phyloP scores from a whole-genome alignment of 345 rosid species.

The Camelina laxa region DNA sequence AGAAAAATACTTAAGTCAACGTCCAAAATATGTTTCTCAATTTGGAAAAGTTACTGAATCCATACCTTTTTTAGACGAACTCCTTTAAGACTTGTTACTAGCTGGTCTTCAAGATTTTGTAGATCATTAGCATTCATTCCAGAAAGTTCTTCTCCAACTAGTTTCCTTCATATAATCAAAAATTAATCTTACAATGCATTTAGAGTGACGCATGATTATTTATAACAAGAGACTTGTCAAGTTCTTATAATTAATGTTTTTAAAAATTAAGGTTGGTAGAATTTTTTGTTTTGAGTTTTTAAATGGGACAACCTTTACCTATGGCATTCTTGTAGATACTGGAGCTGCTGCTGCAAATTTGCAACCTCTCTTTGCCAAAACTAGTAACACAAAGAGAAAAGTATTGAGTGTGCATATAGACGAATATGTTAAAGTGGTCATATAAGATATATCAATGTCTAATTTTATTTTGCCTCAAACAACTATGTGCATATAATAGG shows the following conservation, averaged over 20 bases:
- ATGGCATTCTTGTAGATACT: constrained; percentile 67
- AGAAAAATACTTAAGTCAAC: neutral
- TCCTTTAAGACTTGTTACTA: constrained; percentile 72
- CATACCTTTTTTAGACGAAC: constrained; percentile 66
- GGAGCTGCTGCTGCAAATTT: constrained; percentile 69
- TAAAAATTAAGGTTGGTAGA: neutral
- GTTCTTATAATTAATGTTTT: neutral
- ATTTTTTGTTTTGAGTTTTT: neutral
- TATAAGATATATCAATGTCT: neutral
- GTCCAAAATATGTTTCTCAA: neutral
- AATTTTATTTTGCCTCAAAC: neutral
- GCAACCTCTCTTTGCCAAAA: constrained; percentile 83
- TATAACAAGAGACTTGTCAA: neutral
- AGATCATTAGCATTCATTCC: constrained; percentile 72
- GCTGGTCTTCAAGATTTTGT: constrained; percentile 74
- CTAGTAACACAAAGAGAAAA: constrained; percentile 45
- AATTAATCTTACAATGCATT: neutral
- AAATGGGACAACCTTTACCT: constrained; percentile 49
- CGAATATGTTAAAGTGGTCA: neutral
- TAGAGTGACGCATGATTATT: neutral
- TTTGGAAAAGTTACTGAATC: neutral
- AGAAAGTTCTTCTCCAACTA: constrained; percentile 82
- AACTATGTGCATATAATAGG: too few species aligned
- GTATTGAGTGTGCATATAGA: neutral
- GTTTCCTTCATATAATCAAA: constrained; percentile 51